A percentile compares a stretch with the other conserved stretches of the same genome.
Conservation (phyloP, 345 rosid genomes). For the Bretschneidera sinensis region DNA sequence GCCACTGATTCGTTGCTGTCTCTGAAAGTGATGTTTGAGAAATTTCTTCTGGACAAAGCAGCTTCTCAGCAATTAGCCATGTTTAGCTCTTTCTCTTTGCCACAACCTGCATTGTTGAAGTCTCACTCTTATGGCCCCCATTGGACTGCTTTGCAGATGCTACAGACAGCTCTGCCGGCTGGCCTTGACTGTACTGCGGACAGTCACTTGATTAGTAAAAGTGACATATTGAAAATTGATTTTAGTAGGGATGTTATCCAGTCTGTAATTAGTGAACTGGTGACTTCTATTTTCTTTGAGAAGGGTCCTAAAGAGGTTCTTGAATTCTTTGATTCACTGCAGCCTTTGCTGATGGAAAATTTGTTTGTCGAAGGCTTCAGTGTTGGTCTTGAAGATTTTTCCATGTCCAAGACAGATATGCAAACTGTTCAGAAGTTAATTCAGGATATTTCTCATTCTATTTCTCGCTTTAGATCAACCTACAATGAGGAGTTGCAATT, state of each 20-base stretch:
- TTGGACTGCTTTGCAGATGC: slow-evolving; percentile 76
- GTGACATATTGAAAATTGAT: slow-evolving; percentile 52
- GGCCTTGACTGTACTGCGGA: slow-evolving; percentile 54
- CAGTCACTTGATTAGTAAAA: slow-evolving; percentile 45
- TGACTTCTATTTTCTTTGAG: slow-evolving; percentile 55
- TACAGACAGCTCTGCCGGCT: slow-evolving; percentile 69
- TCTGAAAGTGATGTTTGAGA: slow-evolving; percentile 54
- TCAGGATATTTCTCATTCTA: slow-evolving; percentile 44
- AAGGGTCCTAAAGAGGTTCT: slow-evolving; percentile 74
- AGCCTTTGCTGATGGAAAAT: slow-evolving; percentile 84
- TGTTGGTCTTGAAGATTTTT: slow-evolving; percentile 66
- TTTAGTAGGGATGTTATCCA: slow-evolving; percentile 40
- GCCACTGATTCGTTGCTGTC: slow-evolving; percentile 73
- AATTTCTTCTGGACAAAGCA: slow-evolving; percentile 40
- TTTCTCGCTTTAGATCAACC: slow-evolving; percentile 47
- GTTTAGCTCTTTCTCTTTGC: slow-evolving; percentile 58
- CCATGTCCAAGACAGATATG: slow-evolving; percentile 39
- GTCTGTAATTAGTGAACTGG: slow-evolving; percentile 53
- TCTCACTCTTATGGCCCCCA: slow-evolving; percentile 32
- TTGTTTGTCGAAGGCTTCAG: slow-evolving; percentile 63
- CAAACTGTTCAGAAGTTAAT: slow-evolving; percentile 32
- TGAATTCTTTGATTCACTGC: slow-evolving; percentile 62
- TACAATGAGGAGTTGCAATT: slow-evolving; percentile 74
- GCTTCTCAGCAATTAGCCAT: slow-evolving; percentile 72
- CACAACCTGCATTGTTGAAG: slow-evolving; percentile 62